Conservation (phyloP, 345 rosid species). For the Durio zibethinus region DNA sequence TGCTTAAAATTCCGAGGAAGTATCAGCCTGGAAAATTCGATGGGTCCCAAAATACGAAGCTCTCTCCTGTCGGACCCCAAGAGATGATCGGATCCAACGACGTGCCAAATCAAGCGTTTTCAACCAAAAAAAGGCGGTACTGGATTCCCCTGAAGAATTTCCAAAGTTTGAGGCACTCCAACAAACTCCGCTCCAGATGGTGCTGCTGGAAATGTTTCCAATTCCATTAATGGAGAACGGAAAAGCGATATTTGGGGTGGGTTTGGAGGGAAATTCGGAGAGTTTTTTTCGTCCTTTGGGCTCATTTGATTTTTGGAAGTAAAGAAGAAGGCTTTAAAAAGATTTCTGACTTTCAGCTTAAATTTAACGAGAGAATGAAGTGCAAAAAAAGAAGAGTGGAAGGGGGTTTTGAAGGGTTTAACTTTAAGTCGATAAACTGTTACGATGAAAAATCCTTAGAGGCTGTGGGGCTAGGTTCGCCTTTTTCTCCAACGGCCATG, state of each 20-base stretch:
- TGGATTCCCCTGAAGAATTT: conserved; percentile 52
- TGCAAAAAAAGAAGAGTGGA: neutral
- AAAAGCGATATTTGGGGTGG: conserved; percentile 24
- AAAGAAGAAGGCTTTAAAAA: neutral
- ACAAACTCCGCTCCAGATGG: conserved; percentile 15
- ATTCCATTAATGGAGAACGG: conserved; percentile 20
- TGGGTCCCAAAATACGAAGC: conserved; percentile 95
- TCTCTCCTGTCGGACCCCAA: conserved; percentile 68
- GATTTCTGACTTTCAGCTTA: neutral
- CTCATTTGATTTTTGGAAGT: conserved; percentile 26
- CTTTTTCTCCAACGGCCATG: conserved; percentile 19
- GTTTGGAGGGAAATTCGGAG: conserved; percentile 26
- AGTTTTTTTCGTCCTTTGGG: conserved; percentile 24
- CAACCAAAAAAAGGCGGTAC: conserved; percentile 74
- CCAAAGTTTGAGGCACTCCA: conserved; percentile 55
- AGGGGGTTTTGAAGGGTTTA: conserved; percentile 14
- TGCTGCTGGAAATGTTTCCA: conserved; percentile 21
- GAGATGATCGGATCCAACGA: conserved; percentile 74
- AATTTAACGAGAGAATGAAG: neutral
- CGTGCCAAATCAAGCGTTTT: conserved; percentile 82
- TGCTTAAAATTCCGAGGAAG: conserved; percentile 95
- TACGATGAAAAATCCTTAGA: conserved; percentile 32
- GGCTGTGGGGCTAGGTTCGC: conserved; percentile 42
- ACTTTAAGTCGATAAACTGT: conserved; percentile 49
- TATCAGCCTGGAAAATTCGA: conserved; percentile 67